phyloP scores from a whole-genome alignment of 495 filamentous ascomycete genomes.

The Lasiosphaeria ovina region DNA sequence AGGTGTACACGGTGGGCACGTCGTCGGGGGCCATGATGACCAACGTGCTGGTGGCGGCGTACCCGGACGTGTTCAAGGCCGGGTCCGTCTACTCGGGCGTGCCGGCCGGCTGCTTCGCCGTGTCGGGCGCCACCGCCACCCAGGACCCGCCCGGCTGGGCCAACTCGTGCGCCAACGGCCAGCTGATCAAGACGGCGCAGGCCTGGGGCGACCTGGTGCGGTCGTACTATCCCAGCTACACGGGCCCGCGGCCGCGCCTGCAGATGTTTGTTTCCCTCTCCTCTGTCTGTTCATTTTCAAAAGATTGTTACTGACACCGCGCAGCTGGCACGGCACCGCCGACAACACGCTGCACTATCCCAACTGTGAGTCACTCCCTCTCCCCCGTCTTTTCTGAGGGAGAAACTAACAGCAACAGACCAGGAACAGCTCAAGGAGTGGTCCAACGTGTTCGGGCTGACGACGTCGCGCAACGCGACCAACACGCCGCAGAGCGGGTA shows the following conservation, averaged over 20 bases:
- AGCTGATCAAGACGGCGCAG: constrained; percentile 43
- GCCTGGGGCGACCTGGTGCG: constrained; percentile 50
- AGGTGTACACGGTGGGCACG: constrained; percentile 47
- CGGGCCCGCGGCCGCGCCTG: constrained; percentile 44
- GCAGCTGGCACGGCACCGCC: constrained; percentile 45
- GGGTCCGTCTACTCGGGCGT: constrained; percentile 51
- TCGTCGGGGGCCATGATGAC: constrained; percentile 59
- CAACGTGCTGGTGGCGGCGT: constrained; percentile 47
- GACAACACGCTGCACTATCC: constrained; percentile 43
- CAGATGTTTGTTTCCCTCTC: constrained; percentile 41
- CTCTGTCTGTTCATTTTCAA: no score
- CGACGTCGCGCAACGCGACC: constrained; percentile 33
- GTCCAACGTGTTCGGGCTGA: constrained; percentile 41
- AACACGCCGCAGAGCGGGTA: constrained; percentile 51
- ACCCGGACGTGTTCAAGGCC: constrained; percentile 52
- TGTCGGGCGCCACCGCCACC: constrained; percentile 40
- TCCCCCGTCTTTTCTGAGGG: not conserved
- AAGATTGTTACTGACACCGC: not conserved
- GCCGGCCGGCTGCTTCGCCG: constrained; percentile 49
- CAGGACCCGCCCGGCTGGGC: constrained; percentile 50
- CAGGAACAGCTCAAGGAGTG: constrained; percentile 29
- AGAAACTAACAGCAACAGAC: constrained; percentile 12
- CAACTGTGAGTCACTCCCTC: constrained; percentile 29
- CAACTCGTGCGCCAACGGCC: constrained; percentile 45
- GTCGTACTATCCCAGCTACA: constrained; percentile 50